phyloP scores from a whole-genome alignment of 2,329 filamentous ascomycete species.

The Tympanopsis confertula region DNA sequence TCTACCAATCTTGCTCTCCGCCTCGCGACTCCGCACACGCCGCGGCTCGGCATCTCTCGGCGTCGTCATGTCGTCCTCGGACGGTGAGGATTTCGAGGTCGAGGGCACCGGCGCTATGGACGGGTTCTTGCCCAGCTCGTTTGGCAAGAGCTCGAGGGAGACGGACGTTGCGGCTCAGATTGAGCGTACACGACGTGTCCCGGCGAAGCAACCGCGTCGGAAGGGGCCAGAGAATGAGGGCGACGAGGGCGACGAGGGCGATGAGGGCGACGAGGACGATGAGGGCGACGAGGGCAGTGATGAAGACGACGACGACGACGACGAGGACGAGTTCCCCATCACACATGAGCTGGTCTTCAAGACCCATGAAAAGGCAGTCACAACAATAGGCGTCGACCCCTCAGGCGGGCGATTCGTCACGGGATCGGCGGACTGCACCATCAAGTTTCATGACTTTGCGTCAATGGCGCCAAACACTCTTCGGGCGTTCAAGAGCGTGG shows the following conservation, averaged over 20 bases:
- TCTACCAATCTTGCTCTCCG: too few relatives aligned
- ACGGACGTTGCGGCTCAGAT: slow-evolving; percentile 72
- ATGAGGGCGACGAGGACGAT: slow-evolving; percentile 27
- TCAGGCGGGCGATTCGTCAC: slow-evolving; percentile 76
- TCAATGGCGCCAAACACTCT: slow-evolving; percentile 92
- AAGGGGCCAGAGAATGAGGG: slow-evolving; percentile 16
- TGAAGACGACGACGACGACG: slow-evolving; percentile 51
- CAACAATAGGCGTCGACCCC: slow-evolving; percentile 72
- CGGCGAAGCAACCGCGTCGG: slow-evolving; percentile 20
- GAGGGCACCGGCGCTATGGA: slow-evolving; percentile 52
- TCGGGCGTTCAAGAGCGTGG: slow-evolving; percentile 82
- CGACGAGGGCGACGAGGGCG: slow-evolving; percentile 20
- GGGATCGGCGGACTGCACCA: slow-evolving; percentile 79
- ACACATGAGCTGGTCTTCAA: slow-evolving; percentile 89
- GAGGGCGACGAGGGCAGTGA: slow-evolving; percentile 40
- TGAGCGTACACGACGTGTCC: slow-evolving; percentile 59
- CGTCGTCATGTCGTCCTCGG: slow-evolving; percentile 18
- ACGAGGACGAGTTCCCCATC: slow-evolving; percentile 79
- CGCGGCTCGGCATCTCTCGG: too few relatives aligned
- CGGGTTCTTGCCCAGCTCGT: slow-evolving; percentile 68
- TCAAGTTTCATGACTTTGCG: slow-evolving; percentile 91
- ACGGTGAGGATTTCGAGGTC: slow-evolving; percentile 47
- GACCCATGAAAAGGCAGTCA: slow-evolving; percentile 81
- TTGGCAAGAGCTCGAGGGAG: slow-evolving; percentile 70
- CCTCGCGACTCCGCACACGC: too few relatives aligned